Conservation (phyloP, 2,329 filamentous ascomycete species). For the Neocucurbitaria cava region DNA sequence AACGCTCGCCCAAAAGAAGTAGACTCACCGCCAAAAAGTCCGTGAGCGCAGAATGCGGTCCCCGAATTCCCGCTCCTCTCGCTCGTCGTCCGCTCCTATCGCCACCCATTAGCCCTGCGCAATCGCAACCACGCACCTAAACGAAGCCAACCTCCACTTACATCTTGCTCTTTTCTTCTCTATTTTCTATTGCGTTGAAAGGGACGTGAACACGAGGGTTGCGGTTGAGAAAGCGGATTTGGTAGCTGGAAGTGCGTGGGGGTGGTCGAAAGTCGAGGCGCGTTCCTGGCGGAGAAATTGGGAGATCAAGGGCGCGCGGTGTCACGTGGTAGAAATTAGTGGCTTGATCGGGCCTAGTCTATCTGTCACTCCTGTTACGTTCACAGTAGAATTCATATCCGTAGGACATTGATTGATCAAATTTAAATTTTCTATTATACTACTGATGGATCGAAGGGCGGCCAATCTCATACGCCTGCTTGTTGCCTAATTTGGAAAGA, state of each 20-base stretch:
- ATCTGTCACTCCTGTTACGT: not conserved
- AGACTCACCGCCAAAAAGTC: constrained; percentile 68
- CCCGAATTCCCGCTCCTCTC: constrained; percentile 58
- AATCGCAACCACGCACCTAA: not conserved
- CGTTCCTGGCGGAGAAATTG: constrained; percentile 14
- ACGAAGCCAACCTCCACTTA: constrained; percentile 9
- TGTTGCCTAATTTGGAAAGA: no score
- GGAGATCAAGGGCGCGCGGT: constrained; percentile 15
- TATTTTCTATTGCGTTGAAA: not conserved
- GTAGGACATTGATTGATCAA: no score
- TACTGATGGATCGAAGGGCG: no score
- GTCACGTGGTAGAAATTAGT: constrained; percentile 44
- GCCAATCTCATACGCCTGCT: no score
- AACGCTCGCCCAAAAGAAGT: not conserved
- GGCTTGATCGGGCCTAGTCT: constrained; percentile 13
- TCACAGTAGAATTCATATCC: no score
- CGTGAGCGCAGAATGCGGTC: constrained; percentile 71
- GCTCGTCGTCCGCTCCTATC: constrained; percentile 41
- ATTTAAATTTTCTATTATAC: no score
- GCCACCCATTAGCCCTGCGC: constrained; percentile 28
- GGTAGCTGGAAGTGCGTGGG: constrained; percentile 12
- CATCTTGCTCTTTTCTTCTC: constrained; percentile 15
- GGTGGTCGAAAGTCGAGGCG: constrained; percentile 17
- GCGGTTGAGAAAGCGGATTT: not conserved
- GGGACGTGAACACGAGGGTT: not conserved